These are phyloP conservation scores for Pleurotus sapidus DNA, from an alignment of 768 basidiomycete species.

Conservation along the genomic window DNA sequence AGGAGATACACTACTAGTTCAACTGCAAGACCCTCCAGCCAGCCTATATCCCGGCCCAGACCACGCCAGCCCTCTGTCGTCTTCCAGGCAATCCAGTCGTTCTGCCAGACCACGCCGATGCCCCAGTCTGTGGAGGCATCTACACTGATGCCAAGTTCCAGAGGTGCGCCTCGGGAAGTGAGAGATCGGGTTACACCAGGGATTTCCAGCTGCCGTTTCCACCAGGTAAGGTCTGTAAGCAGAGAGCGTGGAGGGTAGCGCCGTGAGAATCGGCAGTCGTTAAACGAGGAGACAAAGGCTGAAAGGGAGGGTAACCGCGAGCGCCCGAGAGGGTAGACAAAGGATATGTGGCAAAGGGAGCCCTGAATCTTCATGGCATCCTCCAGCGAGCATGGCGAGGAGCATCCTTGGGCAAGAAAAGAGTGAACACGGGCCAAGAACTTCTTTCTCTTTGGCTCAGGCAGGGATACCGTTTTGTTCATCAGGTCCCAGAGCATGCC, in stretches of 20 bases:
- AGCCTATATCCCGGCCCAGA: too few relatives aligned
- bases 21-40: too few relatives aligned
- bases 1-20: too few relatives aligned
- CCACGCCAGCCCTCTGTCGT: too few relatives aligned
- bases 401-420: slow-evolving; percentile 12
- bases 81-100: too few relatives aligned
- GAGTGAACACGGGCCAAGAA: too few relatives aligned
- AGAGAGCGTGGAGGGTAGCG: slow-evolving; percentile 18
- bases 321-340: slow-evolving; percentile 16
- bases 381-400: slow-evolving; percentile 13
- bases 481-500: slow-evolving; percentile 32
- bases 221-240: slow-evolving; percentile 29
- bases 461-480: slow-evolving; percentile 21
- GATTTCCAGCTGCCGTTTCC: slow-evolving; percentile 14
- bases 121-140: slow-evolving; percentile 10
- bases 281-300: slow-evolving; percentile 21
- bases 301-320: slow-evolving; percentile 24
- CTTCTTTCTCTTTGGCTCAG: slow-evolving; percentile 24
- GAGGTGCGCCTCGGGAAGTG: background rate
- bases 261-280: slow-evolving; percentile 5
- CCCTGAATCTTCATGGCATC: slow-evolving; percentile 25
- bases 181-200: slow-evolving; percentile 13
- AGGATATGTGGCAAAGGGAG: slow-evolving; percentile 27
- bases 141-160: background rate
- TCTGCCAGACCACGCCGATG: slow-evolving; percentile 6